Evolutionary conservation across 495 filamentous ascomycete genomes (phyloP).

Genomic region (Penicillium alfredii): DNA sequence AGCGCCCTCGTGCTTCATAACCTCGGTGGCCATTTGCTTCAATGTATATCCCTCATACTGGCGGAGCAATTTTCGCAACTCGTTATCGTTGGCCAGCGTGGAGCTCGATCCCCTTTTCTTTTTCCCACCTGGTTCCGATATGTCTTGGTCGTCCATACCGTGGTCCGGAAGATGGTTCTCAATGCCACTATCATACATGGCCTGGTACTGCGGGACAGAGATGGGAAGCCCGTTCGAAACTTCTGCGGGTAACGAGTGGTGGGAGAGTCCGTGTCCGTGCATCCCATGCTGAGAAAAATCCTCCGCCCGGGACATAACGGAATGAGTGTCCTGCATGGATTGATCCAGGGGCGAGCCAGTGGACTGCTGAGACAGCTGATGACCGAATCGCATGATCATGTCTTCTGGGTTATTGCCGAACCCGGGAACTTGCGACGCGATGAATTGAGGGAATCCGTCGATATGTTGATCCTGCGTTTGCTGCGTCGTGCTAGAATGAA

Average conservation of each 20-base stretch:
- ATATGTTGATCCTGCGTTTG: slow-evolving; percentile 58
- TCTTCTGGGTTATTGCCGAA: slow-evolving; percentile 56
- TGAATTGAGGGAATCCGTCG: slow-evolving; percentile 44
- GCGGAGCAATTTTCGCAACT: slow-evolving; percentile 77
- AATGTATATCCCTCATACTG: slow-evolving; percentile 68
- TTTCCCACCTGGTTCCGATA: slow-evolving; percentile 54
- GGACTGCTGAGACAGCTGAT: slow-evolving; percentile 49
- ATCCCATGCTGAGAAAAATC: slow-evolving; percentile 47
- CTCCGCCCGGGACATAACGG: slow-evolving; percentile 38
- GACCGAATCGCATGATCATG: slow-evolving; percentile 53
- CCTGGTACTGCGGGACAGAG: slow-evolving; percentile 50
- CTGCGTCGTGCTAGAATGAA: slow-evolving; percentile 63
- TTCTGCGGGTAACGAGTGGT: slow-evolving; percentile 35
- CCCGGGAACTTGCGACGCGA: slow-evolving; percentile 48
- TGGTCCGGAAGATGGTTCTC: slow-evolving; percentile 62
- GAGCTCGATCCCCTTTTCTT: slow-evolving; percentile 64
- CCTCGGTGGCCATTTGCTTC: slow-evolving; percentile 76
- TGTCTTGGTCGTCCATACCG: slow-evolving; percentile 57
- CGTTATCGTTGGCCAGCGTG: slow-evolving; percentile 81
- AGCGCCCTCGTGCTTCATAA: slow-evolving; percentile 67
- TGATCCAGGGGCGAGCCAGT: slow-evolving; percentile 48
- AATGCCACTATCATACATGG: slow-evolving; percentile 56
- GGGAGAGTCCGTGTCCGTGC: slow-evolving; percentile 38
- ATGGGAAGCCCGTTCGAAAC: slow-evolving; percentile 27
- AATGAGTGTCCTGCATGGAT: slow-evolving; percentile 44